Percentiles rank a stretch among this genome's conserved stretches.
Evolutionary conservation across 176 grass and related monocot genomes (phyloP).

Genomic region (Hyparrhenia diplandra): DNA sequence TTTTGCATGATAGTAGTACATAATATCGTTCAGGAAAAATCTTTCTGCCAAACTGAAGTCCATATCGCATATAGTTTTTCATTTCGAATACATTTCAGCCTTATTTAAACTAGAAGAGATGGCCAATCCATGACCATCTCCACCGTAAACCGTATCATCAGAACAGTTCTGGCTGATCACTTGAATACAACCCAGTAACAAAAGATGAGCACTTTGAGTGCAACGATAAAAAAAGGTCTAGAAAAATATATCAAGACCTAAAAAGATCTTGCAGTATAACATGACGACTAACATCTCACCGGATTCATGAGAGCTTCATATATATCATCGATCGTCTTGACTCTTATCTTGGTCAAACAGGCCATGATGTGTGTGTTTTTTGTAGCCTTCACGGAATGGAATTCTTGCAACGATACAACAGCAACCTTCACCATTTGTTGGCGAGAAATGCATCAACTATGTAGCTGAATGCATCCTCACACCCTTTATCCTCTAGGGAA

Average conservation of each 20-base stretch:
- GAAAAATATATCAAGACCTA: not conserved
- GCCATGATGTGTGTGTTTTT: not conserved
- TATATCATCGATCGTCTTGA: not conserved
- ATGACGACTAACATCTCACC: not conserved
- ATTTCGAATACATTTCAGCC: not conserved
- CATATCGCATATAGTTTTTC: not conserved
- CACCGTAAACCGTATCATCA: not conserved
- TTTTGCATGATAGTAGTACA: not conserved
- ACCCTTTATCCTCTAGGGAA: not conserved
- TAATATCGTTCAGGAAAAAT: not conserved
- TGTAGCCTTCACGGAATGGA: not conserved
- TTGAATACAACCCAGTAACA: not conserved
- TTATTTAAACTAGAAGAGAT: not conserved
- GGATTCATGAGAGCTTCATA: not conserved
- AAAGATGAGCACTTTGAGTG: not conserved
- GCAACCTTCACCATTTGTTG: conserved; percentile 11
- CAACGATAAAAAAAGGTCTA: not conserved
- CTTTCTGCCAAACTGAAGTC: no score
- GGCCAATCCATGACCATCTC: not conserved
- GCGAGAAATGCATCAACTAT: not conserved
- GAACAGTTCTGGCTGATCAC: not conserved
- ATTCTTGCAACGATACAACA: not conserved
- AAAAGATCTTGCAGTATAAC: not conserved
- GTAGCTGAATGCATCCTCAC: not conserved
- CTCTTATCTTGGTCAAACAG: not conserved